These are phyloP conservation scores for Vigna reflexopilosa DNA, from an alignment of 306 rosid genomes.

Conservation along the genomic window DNA sequence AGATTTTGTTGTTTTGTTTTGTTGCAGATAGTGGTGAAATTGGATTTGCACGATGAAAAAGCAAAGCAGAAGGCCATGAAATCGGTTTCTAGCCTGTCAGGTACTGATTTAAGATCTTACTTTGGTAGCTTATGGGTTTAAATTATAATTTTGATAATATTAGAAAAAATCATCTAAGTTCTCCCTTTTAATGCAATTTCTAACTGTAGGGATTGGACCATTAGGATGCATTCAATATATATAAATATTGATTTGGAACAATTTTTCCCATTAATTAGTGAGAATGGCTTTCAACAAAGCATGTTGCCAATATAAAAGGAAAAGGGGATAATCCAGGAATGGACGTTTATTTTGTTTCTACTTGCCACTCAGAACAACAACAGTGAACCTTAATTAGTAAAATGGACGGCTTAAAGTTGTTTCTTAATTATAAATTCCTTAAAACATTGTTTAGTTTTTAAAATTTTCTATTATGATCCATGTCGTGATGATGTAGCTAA, in stretches of 20 bases:
- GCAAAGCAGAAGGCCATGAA: conserved; percentile 81
- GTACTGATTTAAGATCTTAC: conserved; percentile 40
- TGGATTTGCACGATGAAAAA: conserved; percentile 74
- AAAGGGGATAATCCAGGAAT: neutral
- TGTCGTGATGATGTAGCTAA: neutral
- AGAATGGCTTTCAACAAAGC: neutral
- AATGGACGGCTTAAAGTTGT: conserved; percentile 26
- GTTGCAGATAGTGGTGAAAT: conserved; percentile 78
- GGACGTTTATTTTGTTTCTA: conserved; percentile 3
- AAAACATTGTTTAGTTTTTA: neutral
- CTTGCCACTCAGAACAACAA: neutral
- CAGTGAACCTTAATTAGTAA: neutral
- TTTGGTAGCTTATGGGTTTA: neutral
- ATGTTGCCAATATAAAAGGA: neutral
- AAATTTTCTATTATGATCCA: neutral
- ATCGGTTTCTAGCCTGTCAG: conserved; percentile 64
- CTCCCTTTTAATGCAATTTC: neutral
- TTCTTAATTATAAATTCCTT: neutral
- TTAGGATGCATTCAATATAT: neutral
- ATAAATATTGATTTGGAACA: neutral
- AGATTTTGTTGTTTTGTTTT: conserved; percentile 6
- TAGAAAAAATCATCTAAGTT: neutral
- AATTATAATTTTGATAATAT: neutral
- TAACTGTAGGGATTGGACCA: neutral
- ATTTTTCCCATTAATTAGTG: neutral